Conservation (phyloP, 495 filamentous ascomycete genomes). For the Hyphodiscus hymeniophilus region DNA sequence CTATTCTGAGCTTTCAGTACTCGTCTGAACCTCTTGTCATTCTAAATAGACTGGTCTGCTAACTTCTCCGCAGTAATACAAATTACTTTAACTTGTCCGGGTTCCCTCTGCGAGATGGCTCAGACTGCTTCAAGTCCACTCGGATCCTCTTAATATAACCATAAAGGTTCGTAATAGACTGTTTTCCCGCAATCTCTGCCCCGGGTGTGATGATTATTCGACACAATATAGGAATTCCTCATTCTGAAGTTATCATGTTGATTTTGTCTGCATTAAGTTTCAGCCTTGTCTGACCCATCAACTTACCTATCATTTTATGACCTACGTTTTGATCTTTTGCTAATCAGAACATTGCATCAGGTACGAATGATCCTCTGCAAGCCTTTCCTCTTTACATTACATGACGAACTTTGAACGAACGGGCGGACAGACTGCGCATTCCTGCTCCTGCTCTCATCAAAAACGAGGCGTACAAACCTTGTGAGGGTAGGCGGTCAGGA, state of each 20-base stretch:
- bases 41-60: background rate
- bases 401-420: slow-evolving; percentile 98
- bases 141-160: background rate
- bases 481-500: slow-evolving; percentile 56
- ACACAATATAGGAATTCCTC: slow-evolving; percentile 96
- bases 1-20: slow-evolving; percentile 5
- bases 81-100: background rate
- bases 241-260: slow-evolving; percentile 84
- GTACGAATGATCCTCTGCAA: slow-evolving; percentile 39
- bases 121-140: too few relatives aligned
- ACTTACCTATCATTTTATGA: slow-evolving; percentile 2
- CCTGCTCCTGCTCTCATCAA: slow-evolving; percentile 50
- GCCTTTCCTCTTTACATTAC: slow-evolving; percentile 24
- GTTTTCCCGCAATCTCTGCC: slow-evolving; percentile 16
- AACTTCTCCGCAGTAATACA: background rate
- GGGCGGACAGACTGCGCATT: slow-evolving; percentile 92
- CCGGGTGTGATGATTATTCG: slow-evolving; percentile 72
- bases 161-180: slow-evolving; percentile 50
- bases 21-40: background rate
- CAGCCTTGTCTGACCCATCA: slow-evolving; percentile 91
- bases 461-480: slow-evolving; percentile 83
- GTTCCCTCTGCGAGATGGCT: too few relatives aligned
- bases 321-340: slow-evolving; percentile 21
- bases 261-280: slow-evolving; percentile 75
- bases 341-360: slow-evolving; percentile 30